Evolutionary conservation across 2,329 filamentous ascomycete genomes (phyloP), one percentile per base, ranked within the genome.

Genomic region (Fusarium sp.): DNA sequence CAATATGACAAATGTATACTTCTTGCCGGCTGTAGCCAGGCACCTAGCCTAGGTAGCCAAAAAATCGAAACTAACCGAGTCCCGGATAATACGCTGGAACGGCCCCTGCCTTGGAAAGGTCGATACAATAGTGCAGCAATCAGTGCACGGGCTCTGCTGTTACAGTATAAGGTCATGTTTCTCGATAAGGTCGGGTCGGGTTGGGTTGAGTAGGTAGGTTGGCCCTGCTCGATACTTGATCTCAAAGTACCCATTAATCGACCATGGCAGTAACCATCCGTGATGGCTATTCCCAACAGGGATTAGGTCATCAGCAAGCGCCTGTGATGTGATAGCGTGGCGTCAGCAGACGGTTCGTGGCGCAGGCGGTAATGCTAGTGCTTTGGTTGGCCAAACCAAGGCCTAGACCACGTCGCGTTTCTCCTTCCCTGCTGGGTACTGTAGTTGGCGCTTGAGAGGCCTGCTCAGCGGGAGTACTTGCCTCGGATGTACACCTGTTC

Each of bases 251-350:
- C 63, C 9, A 34, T 34, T 25, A 42, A 61, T 70, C 57, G 23
- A 44, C 59, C 39, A 59, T 52, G 45, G 18, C 21, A 57, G 42
- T 28, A 41, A 62, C 41, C 42, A 25, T 54, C 21, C 45, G 16
- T 26, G 51, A 51, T 61, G 41, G 59, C 67, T 54, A 62, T 45
- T 34, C 68, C 67, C 7, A 61, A 69, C 55, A 69, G 23, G 63
- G 68, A 54, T 53, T 69, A 71, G 57, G 13, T 21, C n/a, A 30
- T n/a, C 44, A 26, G 19, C 65, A 66, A 65, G 64, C 59, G 68
- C 68, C 41, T 55, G 30, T 45, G 30, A 51, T 62, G 68, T 71
- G 68, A 70, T 71, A 56, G 60, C 46, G 55, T 71, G 68, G 68
- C 68, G 64, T 58, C 64, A 71, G 59, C 64, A 41, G 51, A 43